Conservation (phyloP, 371 early-diverging fungal genomes). For the Gilbertella persicaria region DNA sequence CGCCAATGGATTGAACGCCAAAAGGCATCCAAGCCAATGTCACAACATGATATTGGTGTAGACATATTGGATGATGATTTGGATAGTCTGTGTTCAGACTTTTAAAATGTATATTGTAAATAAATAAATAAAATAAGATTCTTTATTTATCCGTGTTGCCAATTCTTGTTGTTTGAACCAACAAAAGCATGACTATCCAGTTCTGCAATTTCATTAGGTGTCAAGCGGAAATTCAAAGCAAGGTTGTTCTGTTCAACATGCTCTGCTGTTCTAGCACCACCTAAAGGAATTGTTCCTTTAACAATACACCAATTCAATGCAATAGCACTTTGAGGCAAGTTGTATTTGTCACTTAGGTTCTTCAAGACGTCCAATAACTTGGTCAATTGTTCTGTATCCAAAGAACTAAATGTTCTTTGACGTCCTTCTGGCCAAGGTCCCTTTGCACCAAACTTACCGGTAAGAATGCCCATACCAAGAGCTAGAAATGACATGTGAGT, state of each 20-base stretch:
- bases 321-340: constrained; percentile 33
- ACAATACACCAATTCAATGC: constrained; percentile 52
- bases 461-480: constrained; percentile 51
- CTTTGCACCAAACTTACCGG: constrained; percentile 49
- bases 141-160: constrained; percentile 51
- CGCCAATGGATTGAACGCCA: constrained; percentile 46
- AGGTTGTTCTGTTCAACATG: constrained; percentile 53
- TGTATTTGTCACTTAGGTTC: constrained; percentile 29
- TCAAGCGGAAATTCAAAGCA: constrained; percentile 53
- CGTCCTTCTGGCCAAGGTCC: constrained; percentile 44
- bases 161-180: constrained; percentile 41
- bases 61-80: constrained; percentile 2
- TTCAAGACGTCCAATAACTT: constrained; percentile 29
- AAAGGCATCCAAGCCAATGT: neutral
- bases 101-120: neutral
- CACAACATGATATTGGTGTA: neutral
- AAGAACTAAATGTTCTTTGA: constrained; percentile 14
- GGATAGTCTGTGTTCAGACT: neutral
- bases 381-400: constrained; percentile 31
- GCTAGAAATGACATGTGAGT: constrained; percentile 16
- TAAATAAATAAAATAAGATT: neutral
- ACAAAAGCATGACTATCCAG: constrained; percentile 46
- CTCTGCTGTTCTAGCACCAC: constrained; percentile 53
- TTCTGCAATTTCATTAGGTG: constrained; percentile 46
- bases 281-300: constrained; percentile 58